A percentile compares a stretch with the other conserved stretches of the same genome.
These are phyloP conservation scores for Phialophora expanda DNA, from an alignment of 2,329 filamentous ascomycete genomes.

Conservation along the genomic window DNA sequence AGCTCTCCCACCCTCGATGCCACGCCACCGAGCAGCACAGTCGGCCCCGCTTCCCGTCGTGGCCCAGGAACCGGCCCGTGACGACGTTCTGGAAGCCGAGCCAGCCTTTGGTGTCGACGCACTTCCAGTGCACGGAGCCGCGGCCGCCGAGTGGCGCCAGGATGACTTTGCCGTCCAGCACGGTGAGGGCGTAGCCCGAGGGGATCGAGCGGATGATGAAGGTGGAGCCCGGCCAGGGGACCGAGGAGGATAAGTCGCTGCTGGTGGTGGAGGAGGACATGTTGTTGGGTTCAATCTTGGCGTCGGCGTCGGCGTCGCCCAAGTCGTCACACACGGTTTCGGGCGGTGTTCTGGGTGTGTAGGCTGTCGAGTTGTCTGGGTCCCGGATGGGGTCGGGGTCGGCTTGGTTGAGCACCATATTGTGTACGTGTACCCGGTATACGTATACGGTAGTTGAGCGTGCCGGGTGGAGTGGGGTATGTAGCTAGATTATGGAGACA, in stretches of 20 bases:
- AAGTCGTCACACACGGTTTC: not conserved
- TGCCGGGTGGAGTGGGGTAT: not conserved
- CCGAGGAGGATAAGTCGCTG: not conserved
- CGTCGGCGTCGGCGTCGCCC: not conserved
- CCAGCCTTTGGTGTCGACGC: conserved; percentile 7
- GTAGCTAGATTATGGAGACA: not conserved
- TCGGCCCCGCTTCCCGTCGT: conserved; percentile 1
- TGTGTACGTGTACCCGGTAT: not conserved
- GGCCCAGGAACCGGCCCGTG: conserved; percentile 1
- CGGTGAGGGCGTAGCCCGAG: not conserved
- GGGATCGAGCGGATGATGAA: conserved; percentile 3
- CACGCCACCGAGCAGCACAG: not conserved
- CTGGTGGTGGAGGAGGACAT: not conserved
- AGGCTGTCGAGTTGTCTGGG: not conserved
- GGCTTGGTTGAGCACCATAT: conserved; percentile 1
- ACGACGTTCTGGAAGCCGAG: conserved; percentile 13
- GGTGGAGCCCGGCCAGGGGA: conserved; percentile 6
- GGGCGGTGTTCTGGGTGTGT: not conserved
- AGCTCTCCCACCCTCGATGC: conserved; percentile 6
- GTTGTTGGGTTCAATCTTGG: not conserved
- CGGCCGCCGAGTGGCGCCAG: not conserved
- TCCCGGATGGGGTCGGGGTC: not conserved
- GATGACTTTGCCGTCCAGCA: not conserved
- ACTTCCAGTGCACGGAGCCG: conserved; percentile 6
- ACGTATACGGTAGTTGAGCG: not conserved